phyloP scores from a whole-genome alignment of 2,329 filamentous ascomycete species.

The Talaromyces sp. region DNA sequence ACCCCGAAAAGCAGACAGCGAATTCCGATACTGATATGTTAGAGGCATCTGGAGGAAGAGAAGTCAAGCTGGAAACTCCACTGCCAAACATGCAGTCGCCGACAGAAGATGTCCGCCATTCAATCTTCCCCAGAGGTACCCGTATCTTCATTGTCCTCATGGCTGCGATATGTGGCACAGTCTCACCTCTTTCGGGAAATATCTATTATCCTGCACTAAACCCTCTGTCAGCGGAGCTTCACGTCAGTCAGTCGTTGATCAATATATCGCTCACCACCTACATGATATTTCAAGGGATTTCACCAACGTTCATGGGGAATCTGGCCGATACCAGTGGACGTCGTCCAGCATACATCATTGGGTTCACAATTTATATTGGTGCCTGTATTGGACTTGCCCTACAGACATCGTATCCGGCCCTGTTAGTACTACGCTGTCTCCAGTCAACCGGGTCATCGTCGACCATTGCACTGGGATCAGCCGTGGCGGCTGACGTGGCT shows the following conservation, averaged over 20 bases:
- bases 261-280: slow-evolving; percentile 45
- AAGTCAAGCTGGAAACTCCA: no score
- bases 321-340: slow-evolving; percentile 49
- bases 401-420: slow-evolving; percentile 28
- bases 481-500: slow-evolving; percentile 36
- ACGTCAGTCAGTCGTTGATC: slow-evolving; percentile 33
- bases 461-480: slow-evolving; percentile 37
- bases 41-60: no score
- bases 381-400: slow-evolving; percentile 37
- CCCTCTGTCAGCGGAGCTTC: slow-evolving; percentile 36
- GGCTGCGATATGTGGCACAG: background rate
- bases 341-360: slow-evolving; percentile 47
- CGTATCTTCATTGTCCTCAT: slow-evolving; percentile 3
- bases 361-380: slow-evolving; percentile 43
- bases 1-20: no score
- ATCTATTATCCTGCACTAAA: slow-evolving; percentile 45
- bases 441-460: slow-evolving; percentile 35
- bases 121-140: background rate
- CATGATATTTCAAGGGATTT: slow-evolving; percentile 50
- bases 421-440: slow-evolving; percentile 33
- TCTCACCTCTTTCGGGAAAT: slow-evolving; percentile 7
- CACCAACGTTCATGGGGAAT: slow-evolving; percentile 48
- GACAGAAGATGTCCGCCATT: background rate
- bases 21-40: no score
- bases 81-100: no score